Evolutionary conservation across 1,284 basidiomycete genomes (phyloP).

Genomic region (Moesziomyces parantarcticus): DNA sequence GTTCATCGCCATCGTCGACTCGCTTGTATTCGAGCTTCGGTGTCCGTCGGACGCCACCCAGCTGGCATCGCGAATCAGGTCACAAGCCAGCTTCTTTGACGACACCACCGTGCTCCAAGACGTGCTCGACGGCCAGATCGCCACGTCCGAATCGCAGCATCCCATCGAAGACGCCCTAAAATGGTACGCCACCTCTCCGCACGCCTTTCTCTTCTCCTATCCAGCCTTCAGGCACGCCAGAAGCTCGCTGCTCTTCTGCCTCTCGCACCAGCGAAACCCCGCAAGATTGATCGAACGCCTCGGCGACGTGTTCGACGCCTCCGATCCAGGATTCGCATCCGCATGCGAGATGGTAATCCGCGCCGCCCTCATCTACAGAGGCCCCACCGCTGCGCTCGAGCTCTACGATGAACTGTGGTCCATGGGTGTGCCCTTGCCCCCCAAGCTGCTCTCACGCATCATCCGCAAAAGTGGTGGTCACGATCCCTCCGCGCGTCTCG

Average conservation of each 20-base stretch:
- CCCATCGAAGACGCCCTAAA: conserved; percentile 17
- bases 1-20: conserved; percentile 27
- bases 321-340: conserved; percentile 15
- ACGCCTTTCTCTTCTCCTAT: conserved; percentile 31
- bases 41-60: not conserved
- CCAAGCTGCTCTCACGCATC: conserved; percentile 5
- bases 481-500: conserved; percentile 12
- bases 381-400: conserved; percentile 17
- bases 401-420: conserved; percentile 38
- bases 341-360: conserved; percentile 27
- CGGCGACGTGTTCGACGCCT: conserved; percentile 10
- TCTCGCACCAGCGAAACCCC: conserved; percentile 14
- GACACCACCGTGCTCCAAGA: conserved; percentile 14
- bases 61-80: not conserved
- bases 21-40: conserved; percentile 23
- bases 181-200: conserved; percentile 31
- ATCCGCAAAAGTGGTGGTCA: conserved; percentile 7
- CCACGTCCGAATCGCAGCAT: conserved; percentile 4
- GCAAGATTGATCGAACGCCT: conserved; percentile 12
- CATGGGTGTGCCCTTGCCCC: conserved; percentile 18
- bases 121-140: not conserved
- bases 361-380: conserved; percentile 9
- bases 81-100: conserved; percentile 11
- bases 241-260: conserved; percentile 12
- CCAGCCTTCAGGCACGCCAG: conserved; percentile 15